A percentile compares a stretch with the other conserved stretches of the same genome.
These are phyloP conservation scores for Naganishia cerealis DNA, from an alignment of 1,284 basidiomycete genomes.

Conservation along the genomic window DNA sequence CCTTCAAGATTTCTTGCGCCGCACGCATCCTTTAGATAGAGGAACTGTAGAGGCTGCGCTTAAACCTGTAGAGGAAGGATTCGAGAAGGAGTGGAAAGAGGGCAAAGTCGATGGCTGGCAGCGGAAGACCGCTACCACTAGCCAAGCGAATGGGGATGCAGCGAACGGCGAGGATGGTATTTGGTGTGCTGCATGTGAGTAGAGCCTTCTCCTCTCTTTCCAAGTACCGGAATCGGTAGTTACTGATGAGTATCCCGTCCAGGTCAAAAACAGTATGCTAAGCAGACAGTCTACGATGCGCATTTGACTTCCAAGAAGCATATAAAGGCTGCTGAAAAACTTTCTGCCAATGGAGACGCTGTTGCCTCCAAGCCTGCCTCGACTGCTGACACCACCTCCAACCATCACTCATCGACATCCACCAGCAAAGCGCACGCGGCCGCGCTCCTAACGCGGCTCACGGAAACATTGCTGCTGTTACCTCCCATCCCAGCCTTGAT, in stretches of 20 bases:
- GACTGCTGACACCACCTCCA: constrained; percentile 29
- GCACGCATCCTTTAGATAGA: constrained; percentile 76
- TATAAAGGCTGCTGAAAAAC: constrained; percentile 78
- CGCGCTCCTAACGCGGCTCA: constrained; percentile 72
- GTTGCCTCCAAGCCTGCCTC: constrained; percentile 39
- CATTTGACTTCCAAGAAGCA: constrained; percentile 94
- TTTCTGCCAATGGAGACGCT: constrained; percentile 56
- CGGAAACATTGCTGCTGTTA: constrained; percentile 64
- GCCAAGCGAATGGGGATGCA: constrained; percentile 33
- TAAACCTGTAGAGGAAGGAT: constrained; percentile 65
- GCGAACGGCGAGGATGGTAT: constrained; percentile 63
- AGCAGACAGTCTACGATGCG: constrained; percentile 96
- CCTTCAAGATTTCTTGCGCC: constrained; percentile 79
- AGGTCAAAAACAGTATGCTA: constrained; percentile 92
- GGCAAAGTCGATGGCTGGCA: constrained; percentile 77
- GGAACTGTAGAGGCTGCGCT: constrained; percentile 70
- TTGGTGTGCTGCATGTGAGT: constrained; percentile 93
- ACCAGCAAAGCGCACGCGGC: constrained; percentile 65
- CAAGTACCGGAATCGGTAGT: neutral
- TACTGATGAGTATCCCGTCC: neutral
- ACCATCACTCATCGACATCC: constrained; percentile 34
- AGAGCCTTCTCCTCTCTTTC: constrained; percentile 28
- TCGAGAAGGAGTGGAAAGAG: constrained; percentile 76
- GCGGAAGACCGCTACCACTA: constrained; percentile 43
- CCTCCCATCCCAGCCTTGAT: constrained; percentile 68